phyloP scores from a whole-genome alignment of 2,329 filamentous ascomycete species.

The Apiospora pterosperma region DNA sequence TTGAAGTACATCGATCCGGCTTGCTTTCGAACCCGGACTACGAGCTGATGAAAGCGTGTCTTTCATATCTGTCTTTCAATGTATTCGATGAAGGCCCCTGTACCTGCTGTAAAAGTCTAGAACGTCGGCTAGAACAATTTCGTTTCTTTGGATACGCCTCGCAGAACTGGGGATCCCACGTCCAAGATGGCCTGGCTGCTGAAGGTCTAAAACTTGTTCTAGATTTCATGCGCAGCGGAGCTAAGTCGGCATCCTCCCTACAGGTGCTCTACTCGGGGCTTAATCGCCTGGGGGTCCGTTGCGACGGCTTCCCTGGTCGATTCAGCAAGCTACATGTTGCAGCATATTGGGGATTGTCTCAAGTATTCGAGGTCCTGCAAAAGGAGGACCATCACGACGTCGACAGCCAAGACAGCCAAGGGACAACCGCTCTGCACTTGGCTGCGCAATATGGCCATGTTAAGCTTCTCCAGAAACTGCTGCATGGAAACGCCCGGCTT shows the following conservation, averaged over 20 bases:
- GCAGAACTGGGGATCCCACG: neutral
- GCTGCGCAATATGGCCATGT: neutral
- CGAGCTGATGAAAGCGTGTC: neutral
- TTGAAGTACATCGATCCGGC: neutral
- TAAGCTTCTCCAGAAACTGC: neutral
- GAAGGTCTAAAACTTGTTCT: neutral
- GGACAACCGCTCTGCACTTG: neutral
- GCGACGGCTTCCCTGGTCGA: neutral
- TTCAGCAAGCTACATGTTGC: neutral
- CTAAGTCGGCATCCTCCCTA: neutral
- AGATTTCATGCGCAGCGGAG: neutral
- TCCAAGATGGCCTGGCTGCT: neutral
- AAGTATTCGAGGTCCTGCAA: neutral
- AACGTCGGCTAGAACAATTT: neutral
- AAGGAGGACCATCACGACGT: neutral
- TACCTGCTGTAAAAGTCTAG: neutral
- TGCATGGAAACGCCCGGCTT: neutral
- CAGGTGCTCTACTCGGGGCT: neutral
- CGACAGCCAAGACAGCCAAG: neutral
- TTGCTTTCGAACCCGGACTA: neutral
- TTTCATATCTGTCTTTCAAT: neutral
- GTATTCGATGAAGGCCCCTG: neutral
- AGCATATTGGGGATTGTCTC: neutral
- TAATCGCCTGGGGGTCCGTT: neutral
- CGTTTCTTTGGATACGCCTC: neutral